Evolutionary conservation across 2,329 filamentous ascomycete species (phyloP).

Genomic region (Pestalotiopsis fici): DNA sequence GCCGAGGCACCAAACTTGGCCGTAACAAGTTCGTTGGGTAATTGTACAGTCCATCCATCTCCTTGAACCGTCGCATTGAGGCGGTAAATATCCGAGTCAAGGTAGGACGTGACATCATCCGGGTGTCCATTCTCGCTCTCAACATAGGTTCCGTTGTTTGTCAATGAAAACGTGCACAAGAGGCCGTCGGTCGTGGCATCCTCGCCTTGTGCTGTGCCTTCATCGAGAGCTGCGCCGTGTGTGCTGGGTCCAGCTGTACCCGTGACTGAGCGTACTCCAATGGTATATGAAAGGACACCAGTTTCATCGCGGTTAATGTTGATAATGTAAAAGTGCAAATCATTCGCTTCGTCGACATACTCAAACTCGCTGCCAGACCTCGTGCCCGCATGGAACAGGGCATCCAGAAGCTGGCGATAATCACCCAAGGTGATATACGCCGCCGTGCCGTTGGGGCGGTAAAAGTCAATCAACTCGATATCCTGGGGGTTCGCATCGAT

Average conservation of each 20-base stretch:
- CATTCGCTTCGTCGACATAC: conserved; percentile 46
- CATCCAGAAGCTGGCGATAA: conserved; percentile 54
- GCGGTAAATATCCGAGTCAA: conserved; percentile 47
- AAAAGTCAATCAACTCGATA: conserved; percentile 50
- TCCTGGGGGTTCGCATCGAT: conserved; percentile 57
- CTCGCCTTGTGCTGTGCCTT: conserved; percentile 30
- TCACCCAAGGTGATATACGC: conserved; percentile 51
- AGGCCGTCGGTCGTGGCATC: conserved; percentile 30
- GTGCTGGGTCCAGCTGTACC: conserved; percentile 31
- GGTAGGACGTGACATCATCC: conserved; percentile 37
- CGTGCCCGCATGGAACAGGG: conserved; percentile 55
- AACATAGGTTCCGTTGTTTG: conserved; percentile 42
- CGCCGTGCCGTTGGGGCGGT: conserved; percentile 47
- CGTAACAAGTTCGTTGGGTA: conserved; percentile 40
- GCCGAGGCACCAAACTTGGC: conserved; percentile 41
- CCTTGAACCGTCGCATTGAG: conserved; percentile 43
- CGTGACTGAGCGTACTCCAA: conserved; percentile 45
- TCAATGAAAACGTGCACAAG: conserved; percentile 47
- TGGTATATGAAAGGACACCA: conserved; percentile 48
- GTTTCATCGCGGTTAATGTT: conserved; percentile 38
- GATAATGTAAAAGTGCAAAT: conserved; percentile 51
- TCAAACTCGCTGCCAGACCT: conserved; percentile 51
- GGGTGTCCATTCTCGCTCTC: conserved; percentile 24
- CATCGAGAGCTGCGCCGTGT: conserved; percentile 36
- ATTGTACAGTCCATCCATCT: conserved; percentile 45